These are phyloP conservation scores for Anethum foeniculum DNA, from an alignment of 140 eudicot species.

Conservation along the genomic window DNA sequence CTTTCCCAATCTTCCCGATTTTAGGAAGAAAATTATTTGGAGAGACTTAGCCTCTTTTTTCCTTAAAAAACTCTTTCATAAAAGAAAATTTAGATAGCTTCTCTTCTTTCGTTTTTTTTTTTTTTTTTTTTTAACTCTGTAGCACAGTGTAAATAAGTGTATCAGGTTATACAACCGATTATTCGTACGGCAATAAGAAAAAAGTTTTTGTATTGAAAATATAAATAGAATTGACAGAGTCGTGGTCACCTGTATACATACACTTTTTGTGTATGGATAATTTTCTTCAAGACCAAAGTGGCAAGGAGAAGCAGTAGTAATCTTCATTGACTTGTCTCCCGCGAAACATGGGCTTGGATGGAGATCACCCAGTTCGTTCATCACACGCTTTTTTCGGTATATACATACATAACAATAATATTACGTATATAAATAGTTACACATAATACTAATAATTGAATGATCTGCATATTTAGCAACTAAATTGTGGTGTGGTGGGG, in stretches of 20 bases:
- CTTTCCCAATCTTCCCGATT: too few species aligned
- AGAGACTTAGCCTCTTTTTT: too few species aligned
- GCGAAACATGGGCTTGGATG: conserved; percentile 19
- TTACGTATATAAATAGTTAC: neutral
- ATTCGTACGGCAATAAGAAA: too few species aligned
- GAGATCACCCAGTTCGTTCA: conserved; percentile 19
- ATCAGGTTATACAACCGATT: too few species aligned
- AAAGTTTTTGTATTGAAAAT: too few species aligned
- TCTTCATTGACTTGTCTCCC: conserved; percentile 9
- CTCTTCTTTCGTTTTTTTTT: too few species aligned
- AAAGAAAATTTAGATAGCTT: too few species aligned
- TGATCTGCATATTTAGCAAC: conserved; percentile 2
- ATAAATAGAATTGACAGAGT: too few species aligned
- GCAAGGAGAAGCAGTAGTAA: neutral
- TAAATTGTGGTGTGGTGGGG: neutral
- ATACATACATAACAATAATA: neutral
- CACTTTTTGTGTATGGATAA: neutral
- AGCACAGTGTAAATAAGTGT: too few species aligned
- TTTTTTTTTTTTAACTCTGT: too few species aligned
- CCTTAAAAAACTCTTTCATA: too few species aligned
- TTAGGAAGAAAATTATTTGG: too few species aligned
- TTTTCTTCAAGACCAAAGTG: neutral
- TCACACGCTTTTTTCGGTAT: conserved; percentile 28
- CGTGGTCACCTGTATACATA: neutral
- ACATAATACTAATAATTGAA: neutral